phyloP scores from a whole-genome alignment of 1,139 yeast genomes.

The Lodderomyces metapsilosis region DNA sequence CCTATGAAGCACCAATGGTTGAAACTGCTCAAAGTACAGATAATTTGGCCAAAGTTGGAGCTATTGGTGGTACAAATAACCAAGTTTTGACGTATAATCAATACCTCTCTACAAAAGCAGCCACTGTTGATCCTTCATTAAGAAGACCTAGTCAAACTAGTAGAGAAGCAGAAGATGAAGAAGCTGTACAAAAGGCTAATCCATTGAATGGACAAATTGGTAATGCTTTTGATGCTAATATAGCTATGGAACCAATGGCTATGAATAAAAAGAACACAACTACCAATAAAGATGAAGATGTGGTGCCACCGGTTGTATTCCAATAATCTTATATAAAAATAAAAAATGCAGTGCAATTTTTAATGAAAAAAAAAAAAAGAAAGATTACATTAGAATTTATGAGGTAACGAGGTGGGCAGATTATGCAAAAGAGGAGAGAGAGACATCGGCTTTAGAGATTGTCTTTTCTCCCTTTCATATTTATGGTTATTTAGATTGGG shows the following conservation, averaged over 20 bases:
- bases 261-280: constrained; percentile 5
- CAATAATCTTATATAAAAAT: constrained; percentile 3
- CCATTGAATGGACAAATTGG: constrained; percentile 5
- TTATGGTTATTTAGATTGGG: too few species aligned
- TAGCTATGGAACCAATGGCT: constrained; percentile 5
- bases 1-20: constrained; percentile 22
- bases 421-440: too few species aligned
- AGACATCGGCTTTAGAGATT: too few species aligned
- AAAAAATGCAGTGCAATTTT: constrained; percentile 1
- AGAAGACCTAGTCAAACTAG: neutral
- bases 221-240: constrained; percentile 8
- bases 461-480: too few species aligned
- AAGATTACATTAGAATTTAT: too few species aligned
- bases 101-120: neutral
- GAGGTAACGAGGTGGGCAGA: too few species aligned
- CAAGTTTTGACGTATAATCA: neutral
- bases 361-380: too few species aligned
- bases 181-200: neutral
- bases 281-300: constrained; percentile 7
- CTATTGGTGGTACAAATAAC: neutral
- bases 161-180: neutral
- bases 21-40: constrained; percentile 8
- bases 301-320: constrained; percentile 9
- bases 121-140: neutral
- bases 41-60: neutral